These are phyloP conservation scores for Psilocybe cyanescens DNA, from an alignment of 768 basidiomycete species.

Conservation along the genomic window DNA sequence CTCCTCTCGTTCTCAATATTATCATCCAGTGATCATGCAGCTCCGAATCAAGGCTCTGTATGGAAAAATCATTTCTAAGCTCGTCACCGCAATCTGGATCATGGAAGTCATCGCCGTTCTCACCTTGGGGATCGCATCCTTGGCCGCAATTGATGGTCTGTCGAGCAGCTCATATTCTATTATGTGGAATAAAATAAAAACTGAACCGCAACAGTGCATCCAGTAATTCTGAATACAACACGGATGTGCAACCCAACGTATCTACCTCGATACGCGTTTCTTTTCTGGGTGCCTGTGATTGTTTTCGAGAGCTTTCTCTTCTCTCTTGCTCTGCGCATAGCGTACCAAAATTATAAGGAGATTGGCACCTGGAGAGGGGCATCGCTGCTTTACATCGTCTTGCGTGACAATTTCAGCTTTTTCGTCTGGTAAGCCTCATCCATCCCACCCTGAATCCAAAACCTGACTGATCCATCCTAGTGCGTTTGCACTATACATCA, in stretches of 20 bases:
- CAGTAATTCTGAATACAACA: neutral
- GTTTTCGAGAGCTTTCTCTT: slow-evolving; percentile 32
- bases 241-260: slow-evolving; percentile 19
- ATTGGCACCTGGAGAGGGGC: slow-evolving; percentile 26
- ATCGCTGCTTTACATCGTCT: slow-evolving; percentile 23
- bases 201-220: slow-evolving; percentile 8
- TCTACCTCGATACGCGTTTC: slow-evolving; percentile 24
- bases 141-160: slow-evolving; percentile 23
- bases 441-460: neutral
- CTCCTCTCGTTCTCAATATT: neutral
- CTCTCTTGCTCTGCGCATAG: slow-evolving; percentile 26
- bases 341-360: slow-evolving; percentile 22
- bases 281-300: slow-evolving; percentile 34
- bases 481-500: slow-evolving; percentile 27
- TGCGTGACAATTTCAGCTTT: slow-evolving; percentile 32
- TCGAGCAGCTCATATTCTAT: neutral
- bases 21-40: slow-evolving; percentile 28
- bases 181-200: neutral
- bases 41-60: slow-evolving; percentile 31
- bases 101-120: slow-evolving; percentile 22
- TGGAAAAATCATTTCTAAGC: slow-evolving; percentile 18
- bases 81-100: slow-evolving; percentile 22
- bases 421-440: slow-evolving; percentile 25
- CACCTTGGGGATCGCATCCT: slow-evolving; percentile 16
- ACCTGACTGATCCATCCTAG: slow-evolving; percentile 7